phyloP scores from a whole-genome alignment of 2,329 filamentous ascomycete species.

The Aspergillus sp. region DNA sequence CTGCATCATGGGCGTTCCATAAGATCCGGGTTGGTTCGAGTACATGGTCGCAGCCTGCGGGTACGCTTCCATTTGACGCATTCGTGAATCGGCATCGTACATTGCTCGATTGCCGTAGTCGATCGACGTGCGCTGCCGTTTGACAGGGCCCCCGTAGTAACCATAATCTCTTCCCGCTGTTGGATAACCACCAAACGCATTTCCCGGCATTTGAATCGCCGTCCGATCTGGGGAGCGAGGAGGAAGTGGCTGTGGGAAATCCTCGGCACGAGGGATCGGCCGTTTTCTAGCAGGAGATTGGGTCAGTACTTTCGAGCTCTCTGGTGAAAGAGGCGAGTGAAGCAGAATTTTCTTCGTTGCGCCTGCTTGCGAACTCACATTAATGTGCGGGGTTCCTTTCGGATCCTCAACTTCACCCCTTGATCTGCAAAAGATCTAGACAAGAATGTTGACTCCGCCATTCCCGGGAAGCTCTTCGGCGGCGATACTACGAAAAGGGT shows the following conservation, averaged over 20 bases:
- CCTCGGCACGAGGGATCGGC: slow-evolving; percentile 36
- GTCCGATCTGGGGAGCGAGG: slow-evolving; percentile 40
- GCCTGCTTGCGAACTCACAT: slow-evolving; percentile 31
- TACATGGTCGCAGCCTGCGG: slow-evolving; percentile 35
- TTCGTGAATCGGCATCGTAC: slow-evolving; percentile 38
- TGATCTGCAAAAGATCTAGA: slow-evolving; percentile 84
- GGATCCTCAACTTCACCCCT: slow-evolving; percentile 75
- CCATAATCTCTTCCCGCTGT: slow-evolving; percentile 34
- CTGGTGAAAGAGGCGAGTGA: background rate
- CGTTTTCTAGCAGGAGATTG: slow-evolving; percentile 38
- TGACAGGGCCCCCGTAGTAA: slow-evolving; percentile 35
- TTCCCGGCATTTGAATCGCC: slow-evolving; percentile 34
- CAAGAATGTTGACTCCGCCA: slow-evolving; percentile 77
- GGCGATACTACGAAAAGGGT: slow-evolving; percentile 34
- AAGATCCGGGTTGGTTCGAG: slow-evolving; percentile 29
- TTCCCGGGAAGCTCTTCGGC: slow-evolving; percentile 72
- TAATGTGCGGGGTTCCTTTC: slow-evolving; percentile 74
- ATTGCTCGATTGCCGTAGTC: slow-evolving; percentile 36
- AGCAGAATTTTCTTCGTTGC: background rate
- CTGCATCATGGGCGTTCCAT: slow-evolving; percentile 36
- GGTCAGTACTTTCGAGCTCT: background rate
- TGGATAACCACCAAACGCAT: slow-evolving; percentile 34
- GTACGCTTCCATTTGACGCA: slow-evolving; percentile 40
- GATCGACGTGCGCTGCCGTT: slow-evolving; percentile 41
- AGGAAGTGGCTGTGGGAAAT: slow-evolving; percentile 36